Percentiles rank a stretch among this genome's conserved stretches.
These are phyloP conservation scores for Globisporangium paroecandrum DNA, from an alignment of 352 stramenopile genomes.

Conservation along the genomic window DNA sequence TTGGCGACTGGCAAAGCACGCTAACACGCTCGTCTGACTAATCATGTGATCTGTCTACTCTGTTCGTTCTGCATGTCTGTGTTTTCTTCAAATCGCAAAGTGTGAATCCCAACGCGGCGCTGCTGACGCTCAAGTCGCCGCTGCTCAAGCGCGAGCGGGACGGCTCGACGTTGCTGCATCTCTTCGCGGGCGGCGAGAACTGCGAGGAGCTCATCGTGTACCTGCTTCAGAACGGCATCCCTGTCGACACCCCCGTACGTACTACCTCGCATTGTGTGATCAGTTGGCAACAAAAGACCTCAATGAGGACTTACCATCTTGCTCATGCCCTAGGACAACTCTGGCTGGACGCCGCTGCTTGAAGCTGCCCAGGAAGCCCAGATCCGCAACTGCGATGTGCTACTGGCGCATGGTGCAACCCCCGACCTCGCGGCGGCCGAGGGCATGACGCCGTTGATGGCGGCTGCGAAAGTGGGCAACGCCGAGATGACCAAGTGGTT, in stretches of 20 bases:
- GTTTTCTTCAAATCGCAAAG: constrained; percentile 16
- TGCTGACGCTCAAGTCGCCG: constrained; percentile 25
- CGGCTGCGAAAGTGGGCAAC: constrained; percentile 50
- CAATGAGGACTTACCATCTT: not conserved
- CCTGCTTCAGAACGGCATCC: constrained; percentile 37
- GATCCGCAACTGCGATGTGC: constrained; percentile 40
- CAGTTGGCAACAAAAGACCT: not conserved
- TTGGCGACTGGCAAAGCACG: not conserved
- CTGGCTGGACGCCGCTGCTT: constrained; percentile 58
- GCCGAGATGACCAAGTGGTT: constrained; percentile 52
- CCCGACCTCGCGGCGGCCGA: constrained; percentile 28
- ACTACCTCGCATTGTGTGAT: not conserved
- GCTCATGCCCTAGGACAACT: constrained; percentile 24
- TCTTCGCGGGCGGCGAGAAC: constrained; percentile 50
- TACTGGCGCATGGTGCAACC: constrained; percentile 40
- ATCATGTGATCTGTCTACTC: not conserved
- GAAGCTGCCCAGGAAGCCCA: constrained; percentile 60
- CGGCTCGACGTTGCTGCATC: constrained; percentile 53
- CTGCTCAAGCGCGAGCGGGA: constrained; percentile 36
- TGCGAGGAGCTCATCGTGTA: constrained; percentile 47
- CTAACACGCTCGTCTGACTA: not conserved
- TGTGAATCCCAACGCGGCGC: constrained; percentile 34
- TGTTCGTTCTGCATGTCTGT: not conserved
- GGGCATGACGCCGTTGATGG: constrained; percentile 43
- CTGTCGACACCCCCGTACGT: constrained; percentile 27